phyloP scores from a whole-genome alignment of 305 asterid genomes.

The Andrographis paniculata region DNA sequence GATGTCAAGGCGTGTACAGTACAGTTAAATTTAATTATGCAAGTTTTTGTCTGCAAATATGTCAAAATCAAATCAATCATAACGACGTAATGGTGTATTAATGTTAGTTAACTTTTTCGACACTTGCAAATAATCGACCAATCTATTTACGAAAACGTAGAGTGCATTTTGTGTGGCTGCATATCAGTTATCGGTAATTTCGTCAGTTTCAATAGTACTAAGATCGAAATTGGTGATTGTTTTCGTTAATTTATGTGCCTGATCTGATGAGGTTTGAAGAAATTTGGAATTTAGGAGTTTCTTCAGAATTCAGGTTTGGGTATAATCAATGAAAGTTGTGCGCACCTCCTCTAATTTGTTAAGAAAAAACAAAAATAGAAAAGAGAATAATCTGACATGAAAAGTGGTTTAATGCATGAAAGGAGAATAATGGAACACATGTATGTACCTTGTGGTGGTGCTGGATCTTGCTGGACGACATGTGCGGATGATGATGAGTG shows the following conservation, averaged over 20 bases:
- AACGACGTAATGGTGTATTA: background rate
- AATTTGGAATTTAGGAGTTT: too few species aligned
- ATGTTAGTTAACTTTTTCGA: background rate
- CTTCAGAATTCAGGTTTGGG: too few species aligned
- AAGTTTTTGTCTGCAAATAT: background rate
- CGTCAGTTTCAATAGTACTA: too few species aligned
- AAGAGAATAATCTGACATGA: background rate
- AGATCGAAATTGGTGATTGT: too few species aligned
- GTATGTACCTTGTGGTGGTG: constrained; percentile 57
- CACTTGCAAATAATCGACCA: background rate
- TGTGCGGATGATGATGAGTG: constrained; percentile 43
- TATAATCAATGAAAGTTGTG: background rate
- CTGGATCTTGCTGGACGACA: constrained; percentile 74
- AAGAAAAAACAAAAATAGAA: background rate
- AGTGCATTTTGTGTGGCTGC: background rate
- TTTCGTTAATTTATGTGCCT: too few species aligned
- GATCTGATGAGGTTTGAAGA: too few species aligned
- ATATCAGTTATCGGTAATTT: background rate
- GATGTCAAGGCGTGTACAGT: background rate
- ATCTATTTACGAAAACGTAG: background rate
- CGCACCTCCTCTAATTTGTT: background rate
- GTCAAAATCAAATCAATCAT: constrained; percentile 1
- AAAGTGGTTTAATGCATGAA: constrained; percentile 17
- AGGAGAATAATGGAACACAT: constrained; percentile 9
- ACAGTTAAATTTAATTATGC: too few species aligned